Evolutionary conservation across 208 protist genomes (phyloP), one percentile per base, ranked within the genome.

Genomic region (Trypanosoma theileri): DNA sequence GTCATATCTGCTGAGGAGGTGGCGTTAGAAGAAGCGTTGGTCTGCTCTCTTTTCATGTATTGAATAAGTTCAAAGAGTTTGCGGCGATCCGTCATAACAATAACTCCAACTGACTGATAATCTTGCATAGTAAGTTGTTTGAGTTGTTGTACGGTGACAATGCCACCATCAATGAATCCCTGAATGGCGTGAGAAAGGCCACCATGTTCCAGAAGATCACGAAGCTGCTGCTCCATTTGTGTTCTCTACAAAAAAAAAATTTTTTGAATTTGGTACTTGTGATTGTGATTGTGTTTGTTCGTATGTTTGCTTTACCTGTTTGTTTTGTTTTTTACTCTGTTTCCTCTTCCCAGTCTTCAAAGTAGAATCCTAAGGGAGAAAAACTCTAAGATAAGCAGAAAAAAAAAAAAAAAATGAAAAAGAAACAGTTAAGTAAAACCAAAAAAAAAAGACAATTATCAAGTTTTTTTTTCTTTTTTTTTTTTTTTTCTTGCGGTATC

Each of bases 21-120:
- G 13, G 66, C 17, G 26, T 12, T 46, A 9, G 61, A 44, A 16
- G 71, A 63, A 28, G 60, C 57, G 42, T 54, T 65, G 12, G 78
- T 55, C 58, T 83, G 80, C 42, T 91, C 91, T 55, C 88, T 80
- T 78, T 96, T 96, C 57, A 97, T 78, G 24, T 81, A 84, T 67
- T 96, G 91, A 63, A 97, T 97, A 22, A 97, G 80, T 68, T 96
- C 91, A 68, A 97, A 97, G 14, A 97, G 84, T 74, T 96, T 96
- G 9, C 92, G 82, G 26, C 90, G 87, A 79, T 97, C 93, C 2
- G 82, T 82, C 88, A 96, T 96, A 58, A 90, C 86, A 65, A 90
- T 90, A 55, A 96, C 81, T 51, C 93, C 93, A 58, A 97, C 83
- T 28, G 86, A 90, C 63, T 92, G 81, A 69, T 96, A 97, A 67